A percentile compares a stretch with the other conserved stretches of the same genome.
Conservation (phyloP, 2,329 filamentous ascomycete species). For the Sordariomycetes sp. region DNA sequence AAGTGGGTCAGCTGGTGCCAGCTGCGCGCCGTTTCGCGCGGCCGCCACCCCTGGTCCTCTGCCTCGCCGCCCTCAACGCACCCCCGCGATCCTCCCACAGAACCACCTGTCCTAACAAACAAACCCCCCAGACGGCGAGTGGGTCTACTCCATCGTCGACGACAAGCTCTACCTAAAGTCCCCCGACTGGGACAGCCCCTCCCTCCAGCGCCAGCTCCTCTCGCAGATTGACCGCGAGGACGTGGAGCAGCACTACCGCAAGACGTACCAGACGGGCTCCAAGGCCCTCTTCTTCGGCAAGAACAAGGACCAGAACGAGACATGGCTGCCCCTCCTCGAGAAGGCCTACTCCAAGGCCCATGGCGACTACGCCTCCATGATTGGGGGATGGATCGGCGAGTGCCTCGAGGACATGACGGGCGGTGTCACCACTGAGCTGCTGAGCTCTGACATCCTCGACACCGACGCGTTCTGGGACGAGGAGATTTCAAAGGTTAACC, state of each 20-base stretch:
- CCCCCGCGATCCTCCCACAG: not conserved
- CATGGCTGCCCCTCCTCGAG: slow-evolving; percentile 68
- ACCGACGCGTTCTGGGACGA: slow-evolving; percentile 56
- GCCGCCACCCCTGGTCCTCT: not conserved
- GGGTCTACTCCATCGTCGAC: slow-evolving; percentile 84
- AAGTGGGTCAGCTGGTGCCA: too few species aligned
- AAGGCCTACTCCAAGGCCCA: slow-evolving; percentile 81
- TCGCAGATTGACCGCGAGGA: slow-evolving; percentile 64
- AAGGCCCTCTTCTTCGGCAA: slow-evolving; percentile 68
- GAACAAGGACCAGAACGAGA: slow-evolving; percentile 64
- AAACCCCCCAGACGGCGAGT: slow-evolving; percentile 55
- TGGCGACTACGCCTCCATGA: slow-evolving; percentile 59
- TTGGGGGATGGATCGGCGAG: slow-evolving; percentile 57
- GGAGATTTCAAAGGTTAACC: slow-evolving; percentile 64
- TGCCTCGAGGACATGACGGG: slow-evolving; percentile 45
- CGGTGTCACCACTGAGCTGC: slow-evolving; percentile 53
- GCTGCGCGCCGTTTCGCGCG: too few species aligned
- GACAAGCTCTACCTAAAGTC: slow-evolving; percentile 80
- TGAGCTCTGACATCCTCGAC: slow-evolving; percentile 56
- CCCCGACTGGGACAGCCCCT: slow-evolving; percentile 68
- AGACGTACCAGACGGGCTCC: slow-evolving; percentile 61
- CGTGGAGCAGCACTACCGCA: slow-evolving; percentile 57
- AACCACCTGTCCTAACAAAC: not conserved
- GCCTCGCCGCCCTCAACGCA: not conserved
- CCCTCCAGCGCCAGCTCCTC: slow-evolving; percentile 60